These are phyloP conservation scores for Novymonas esmeraldas DNA, from an alignment of 208 protist genomes.

Conservation along the genomic window DNA sequence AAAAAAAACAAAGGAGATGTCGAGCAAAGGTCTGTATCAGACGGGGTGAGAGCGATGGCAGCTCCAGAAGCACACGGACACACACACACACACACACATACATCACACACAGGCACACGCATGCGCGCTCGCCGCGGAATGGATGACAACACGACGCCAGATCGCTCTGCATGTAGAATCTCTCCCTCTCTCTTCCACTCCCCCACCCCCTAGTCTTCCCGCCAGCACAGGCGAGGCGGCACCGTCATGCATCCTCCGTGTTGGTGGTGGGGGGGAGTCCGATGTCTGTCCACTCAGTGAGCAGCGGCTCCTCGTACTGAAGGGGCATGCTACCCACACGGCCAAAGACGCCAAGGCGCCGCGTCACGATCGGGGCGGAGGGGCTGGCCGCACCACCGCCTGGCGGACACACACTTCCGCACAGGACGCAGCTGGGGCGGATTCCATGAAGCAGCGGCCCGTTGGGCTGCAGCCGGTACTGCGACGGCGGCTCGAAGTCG, in stretches of 20 bases:
- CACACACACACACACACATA: not conserved
- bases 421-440: slow-evolving; percentile 40
- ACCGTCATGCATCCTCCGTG: slow-evolving; percentile 6
- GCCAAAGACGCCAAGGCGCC: slow-evolving; percentile 16
- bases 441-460: slow-evolving; percentile 52
- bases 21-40: too few relatives aligned
- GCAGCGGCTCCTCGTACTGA: slow-evolving; percentile 47
- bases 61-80: not conserved
- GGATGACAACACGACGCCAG: too few relatives aligned
- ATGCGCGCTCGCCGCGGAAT: too few relatives aligned
- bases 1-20: not conserved
- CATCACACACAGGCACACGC: too few relatives aligned
- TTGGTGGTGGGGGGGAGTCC: slow-evolving; percentile 31
- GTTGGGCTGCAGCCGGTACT: slow-evolving; percentile 59
- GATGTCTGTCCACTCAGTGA: slow-evolving; percentile 44
- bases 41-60: too few relatives aligned
- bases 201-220: too few relatives aligned
- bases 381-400: slow-evolving; percentile 20
- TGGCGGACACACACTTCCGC: slow-evolving; percentile 15
- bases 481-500: slow-evolving; percentile 72
- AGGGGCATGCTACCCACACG: slow-evolving; percentile 15
- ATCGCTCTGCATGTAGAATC: too few relatives aligned
- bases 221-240: too few relatives aligned
- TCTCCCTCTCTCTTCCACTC: too few relatives aligned
- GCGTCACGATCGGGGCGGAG: slow-evolving; percentile 20